Evolutionary conservation across 2,329 filamentous ascomycete genomes (phyloP), one percentile per base, ranked within the genome.

Genomic region (Lecanosticta acicola): DNA sequence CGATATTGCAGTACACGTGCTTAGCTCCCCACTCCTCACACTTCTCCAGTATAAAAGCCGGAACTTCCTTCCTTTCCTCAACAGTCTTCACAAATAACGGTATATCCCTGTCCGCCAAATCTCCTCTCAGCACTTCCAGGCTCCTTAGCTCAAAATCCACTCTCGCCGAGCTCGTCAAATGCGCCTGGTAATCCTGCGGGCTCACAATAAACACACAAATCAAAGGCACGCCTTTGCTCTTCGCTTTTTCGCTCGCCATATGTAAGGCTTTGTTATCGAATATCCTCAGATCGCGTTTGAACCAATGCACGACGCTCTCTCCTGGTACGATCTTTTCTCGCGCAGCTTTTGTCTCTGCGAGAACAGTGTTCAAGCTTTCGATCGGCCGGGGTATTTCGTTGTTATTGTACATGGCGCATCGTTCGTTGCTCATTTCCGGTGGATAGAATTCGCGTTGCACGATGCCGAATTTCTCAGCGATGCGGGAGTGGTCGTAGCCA

Each of bases 121-220:
- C 85, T 10, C 71, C 61, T 55, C 80, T 79, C 48, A 95, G 61
- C 1, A 82, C 69, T 24, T 73, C 69, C 44, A 95, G 67, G 0
- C 81, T 86, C 26, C 89, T 73, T n/a, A 94, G 64, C 51, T 83
- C 83, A 46, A 95, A 89, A 62, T 94, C 87, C 3, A 94, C 81
- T 5, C 87, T 77, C 0, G 81, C 79, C 0, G 87, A 78, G 8
- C 84, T 78, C 1, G 80, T 84, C 19, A 87, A 63, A 66, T 95
- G 90, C 1, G 89, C 90, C 53, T 88, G 81, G 59, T 85, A 85
- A 66, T 95, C 89, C 64, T 94, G 78, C 0, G 87, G 88, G 43
- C 85, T 91, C 42, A 93, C 66, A 20, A 94, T 75, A 64, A 89
- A 95, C 38, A 95, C 66, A 45, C 80, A 79, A 32, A 95, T 78